Evolutionary conservation across 257 asterid species (phyloP).

Genomic region (Hygrophila difformis): DNA sequence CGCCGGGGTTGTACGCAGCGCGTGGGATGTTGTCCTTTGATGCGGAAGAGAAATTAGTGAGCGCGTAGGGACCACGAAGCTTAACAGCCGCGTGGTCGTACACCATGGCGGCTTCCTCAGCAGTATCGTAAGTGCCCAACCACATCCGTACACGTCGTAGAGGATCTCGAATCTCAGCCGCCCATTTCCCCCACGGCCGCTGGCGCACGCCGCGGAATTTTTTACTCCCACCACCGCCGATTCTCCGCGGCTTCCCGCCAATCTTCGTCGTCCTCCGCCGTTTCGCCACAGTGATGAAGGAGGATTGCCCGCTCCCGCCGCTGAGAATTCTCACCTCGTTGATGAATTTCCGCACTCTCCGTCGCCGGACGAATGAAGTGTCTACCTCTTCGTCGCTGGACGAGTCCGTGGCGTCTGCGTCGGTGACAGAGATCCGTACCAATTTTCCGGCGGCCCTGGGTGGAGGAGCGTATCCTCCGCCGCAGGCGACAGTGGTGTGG

Average conservation of each 20-base stretch:
- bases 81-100: slow-evolving; percentile 94
- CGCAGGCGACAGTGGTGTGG: slow-evolving; percentile 24
- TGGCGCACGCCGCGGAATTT: slow-evolving; percentile 92
- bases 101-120: slow-evolving; percentile 98
- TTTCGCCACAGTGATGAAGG: slow-evolving; percentile 16
- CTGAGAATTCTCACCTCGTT: slow-evolving; percentile 55
- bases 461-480: slow-evolving; percentile 32
- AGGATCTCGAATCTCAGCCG: slow-evolving; percentile 98
- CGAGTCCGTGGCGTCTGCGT: slow-evolving; percentile 87
- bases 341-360: slow-evolving; percentile 48
- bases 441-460: slow-evolving; percentile 34
- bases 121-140: slow-evolving; percentile 91
- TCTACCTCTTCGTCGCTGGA: slow-evolving; percentile 66
- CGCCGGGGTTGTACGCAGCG: slow-evolving; percentile 64
- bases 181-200: slow-evolving; percentile 99
- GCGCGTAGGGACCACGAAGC: slow-evolving; percentile 94
- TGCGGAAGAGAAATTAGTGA: slow-evolving; percentile 61
- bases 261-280: slow-evolving; percentile 32
- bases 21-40: not conserved
- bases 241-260: slow-evolving; percentile 15
- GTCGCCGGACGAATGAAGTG: slow-evolving; percentile 21
- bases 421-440: slow-evolving; percentile 66
- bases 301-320: slow-evolving; percentile 3
- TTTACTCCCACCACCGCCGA: slow-evolving; percentile 19
- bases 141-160: slow-evolving; percentile 71